These are phyloP conservation scores for Chimonanthus salicifolius DNA, from an alignment of 164 flowering plant species.

Conservation along the genomic window DNA sequence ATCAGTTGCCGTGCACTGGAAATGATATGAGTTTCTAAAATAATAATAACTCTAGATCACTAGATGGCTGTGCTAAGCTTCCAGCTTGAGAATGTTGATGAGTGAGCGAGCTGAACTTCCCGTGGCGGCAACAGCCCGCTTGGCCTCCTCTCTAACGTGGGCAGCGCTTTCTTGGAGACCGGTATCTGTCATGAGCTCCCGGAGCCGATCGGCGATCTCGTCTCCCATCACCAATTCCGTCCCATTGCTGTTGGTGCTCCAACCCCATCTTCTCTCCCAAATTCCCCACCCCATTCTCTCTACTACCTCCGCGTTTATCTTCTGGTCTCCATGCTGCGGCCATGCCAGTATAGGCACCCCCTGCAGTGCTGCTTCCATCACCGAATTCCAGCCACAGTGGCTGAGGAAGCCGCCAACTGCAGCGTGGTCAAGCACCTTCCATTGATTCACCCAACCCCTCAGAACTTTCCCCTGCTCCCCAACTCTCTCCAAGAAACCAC, in stretches of 20 bases:
- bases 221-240: constrained; percentile 17
- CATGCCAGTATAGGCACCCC: constrained; percentile 33
- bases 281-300: constrained; percentile 24
- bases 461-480: constrained; percentile 20
- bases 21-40: no score
- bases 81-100: no score
- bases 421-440: constrained; percentile 18
- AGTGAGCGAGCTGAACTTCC: neutral
- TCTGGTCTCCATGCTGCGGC: constrained; percentile 33
- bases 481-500: constrained; percentile 14
- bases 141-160: constrained; percentile 20
- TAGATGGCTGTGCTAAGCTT: no score
- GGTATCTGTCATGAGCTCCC: constrained; percentile 18
- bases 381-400: constrained; percentile 40
- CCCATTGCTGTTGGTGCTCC: constrained; percentile 6
- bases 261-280: constrained; percentile 26
- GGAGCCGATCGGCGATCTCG: constrained; percentile 20
- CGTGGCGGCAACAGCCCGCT: constrained; percentile 15
- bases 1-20: no score
- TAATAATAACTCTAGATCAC: no score
- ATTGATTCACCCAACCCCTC: constrained; percentile 30
- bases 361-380: constrained; percentile 24
- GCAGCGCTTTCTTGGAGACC: constrained; percentile 12
- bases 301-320: constrained; percentile 27
- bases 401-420: constrained; percentile 33